Conservation (phyloP, 2,329 filamentous ascomycete species). For the Pseudopyricularia cyperi region DNA sequence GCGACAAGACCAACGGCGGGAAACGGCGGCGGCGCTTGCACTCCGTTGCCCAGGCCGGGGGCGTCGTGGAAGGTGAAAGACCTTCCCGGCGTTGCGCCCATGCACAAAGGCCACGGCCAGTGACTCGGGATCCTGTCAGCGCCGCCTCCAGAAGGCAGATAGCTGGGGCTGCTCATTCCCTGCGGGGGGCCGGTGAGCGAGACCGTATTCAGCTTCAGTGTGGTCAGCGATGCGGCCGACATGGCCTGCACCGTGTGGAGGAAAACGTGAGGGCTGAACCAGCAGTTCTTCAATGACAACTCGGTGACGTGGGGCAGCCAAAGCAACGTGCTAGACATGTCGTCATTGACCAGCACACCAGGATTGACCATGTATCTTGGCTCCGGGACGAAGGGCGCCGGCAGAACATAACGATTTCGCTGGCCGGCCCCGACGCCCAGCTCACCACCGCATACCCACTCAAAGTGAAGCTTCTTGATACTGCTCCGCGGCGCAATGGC, state of each 20-base stretch:
- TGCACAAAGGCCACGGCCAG: constrained; percentile 11
- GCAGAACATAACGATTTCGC: constrained; percentile 48
- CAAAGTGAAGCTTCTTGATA: constrained; percentile 48
- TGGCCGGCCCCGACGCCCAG: constrained; percentile 47
- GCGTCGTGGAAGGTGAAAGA: constrained; percentile 4
- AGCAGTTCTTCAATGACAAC: constrained; percentile 56
- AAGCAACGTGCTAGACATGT: constrained; percentile 7
- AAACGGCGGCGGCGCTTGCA: neutral
- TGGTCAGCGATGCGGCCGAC: constrained; percentile 29
- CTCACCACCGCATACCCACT: constrained; percentile 57
- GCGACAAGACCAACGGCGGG: no score
- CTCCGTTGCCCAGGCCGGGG: neutral
- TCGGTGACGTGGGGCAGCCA: constrained; percentile 41
- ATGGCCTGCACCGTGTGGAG: constrained; percentile 35
- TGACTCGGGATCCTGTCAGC: constrained; percentile 1
- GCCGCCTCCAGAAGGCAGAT: neutral
- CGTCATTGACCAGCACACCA: constrained; percentile 4
- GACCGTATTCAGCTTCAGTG: constrained; percentile 48
- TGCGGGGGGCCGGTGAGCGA: constrained; percentile 39
- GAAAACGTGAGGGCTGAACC: constrained; percentile 47
- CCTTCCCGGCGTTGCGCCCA: constrained; percentile 5
- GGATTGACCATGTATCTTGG: constrained; percentile 15
- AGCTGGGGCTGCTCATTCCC: neutral
- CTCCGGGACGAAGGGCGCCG: constrained; percentile 38
- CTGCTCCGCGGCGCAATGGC: constrained; percentile 30